Conservation (phyloP, 768 basidiomycete genomes). For the Lactifluus piperatus region DNA sequence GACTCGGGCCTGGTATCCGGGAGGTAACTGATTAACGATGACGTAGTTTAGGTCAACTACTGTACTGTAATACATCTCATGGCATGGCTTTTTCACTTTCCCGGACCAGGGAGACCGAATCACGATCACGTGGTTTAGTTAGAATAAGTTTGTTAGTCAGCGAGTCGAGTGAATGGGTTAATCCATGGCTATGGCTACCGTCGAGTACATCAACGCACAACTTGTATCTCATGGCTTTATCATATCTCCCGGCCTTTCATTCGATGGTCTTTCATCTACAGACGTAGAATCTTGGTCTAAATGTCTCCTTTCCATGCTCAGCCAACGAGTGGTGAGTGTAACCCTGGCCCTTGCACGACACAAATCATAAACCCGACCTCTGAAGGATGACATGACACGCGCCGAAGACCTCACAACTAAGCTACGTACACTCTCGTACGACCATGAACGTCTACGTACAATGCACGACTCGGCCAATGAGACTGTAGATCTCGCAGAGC, state of each 20-base stretch:
- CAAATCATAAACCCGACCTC: slow-evolving; percentile 22
- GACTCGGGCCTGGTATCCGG: no score
- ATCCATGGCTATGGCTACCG: no score
- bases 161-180: no score
- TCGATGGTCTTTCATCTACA: slow-evolving; percentile 52
- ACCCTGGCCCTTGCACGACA: slow-evolving; percentile 21
- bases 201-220: slow-evolving; percentile 75
- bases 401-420: slow-evolving; percentile 71
- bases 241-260: slow-evolving; percentile 49
- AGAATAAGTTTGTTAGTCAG: no score
- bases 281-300: slow-evolving; percentile 55
- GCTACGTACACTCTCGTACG: slow-evolving; percentile 68
- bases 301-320: slow-evolving; percentile 67
- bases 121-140: slow-evolving; percentile 7
- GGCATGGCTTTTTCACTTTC: no score
- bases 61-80: no score
- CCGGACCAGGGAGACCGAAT: no score
- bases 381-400: slow-evolving; percentile 65
- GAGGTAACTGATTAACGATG: no score
- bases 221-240: slow-evolving; percentile 76
- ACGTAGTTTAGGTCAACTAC: no score
- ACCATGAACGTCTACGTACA: slow-evolving; percentile 63
- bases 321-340: slow-evolving; percentile 63
- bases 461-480: slow-evolving; percentile 56
- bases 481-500: slow-evolving; percentile 60